These are phyloP conservation scores for Ramalina intermedia DNA, from an alignment of 495 filamentous ascomycete genomes.

Conservation along the genomic window DNA sequence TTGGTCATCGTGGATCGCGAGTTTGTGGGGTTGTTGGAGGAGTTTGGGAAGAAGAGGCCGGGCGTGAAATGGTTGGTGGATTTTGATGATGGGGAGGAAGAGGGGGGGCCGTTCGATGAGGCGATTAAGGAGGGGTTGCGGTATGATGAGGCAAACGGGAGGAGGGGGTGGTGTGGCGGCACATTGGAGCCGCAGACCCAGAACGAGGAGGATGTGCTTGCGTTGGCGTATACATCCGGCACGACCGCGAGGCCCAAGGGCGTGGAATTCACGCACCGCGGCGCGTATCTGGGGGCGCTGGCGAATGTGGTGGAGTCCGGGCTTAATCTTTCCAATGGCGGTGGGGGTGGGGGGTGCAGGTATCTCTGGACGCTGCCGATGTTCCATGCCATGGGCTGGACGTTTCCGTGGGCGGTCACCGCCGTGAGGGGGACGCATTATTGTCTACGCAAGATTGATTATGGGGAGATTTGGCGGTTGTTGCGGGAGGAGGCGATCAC, in stretches of 20 bases:
- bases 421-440: conserved; percentile 89
- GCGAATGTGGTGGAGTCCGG: conserved; percentile 82
- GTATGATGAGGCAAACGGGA: conserved; percentile 46
- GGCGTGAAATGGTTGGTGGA: conserved; percentile 61
- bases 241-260: conserved; percentile 90
- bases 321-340: conserved; percentile 42
- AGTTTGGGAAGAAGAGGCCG: conserved; percentile 43
- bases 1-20: conserved; percentile 80
- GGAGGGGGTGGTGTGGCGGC: conserved; percentile 64
- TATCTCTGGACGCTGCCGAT: conserved; percentile 92
- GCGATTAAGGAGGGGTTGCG: conserved; percentile 68
- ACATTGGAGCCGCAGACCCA: conserved; percentile 37
- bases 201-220: conserved; percentile 67
- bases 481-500: conserved; percentile 75
- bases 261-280: conserved; percentile 81
- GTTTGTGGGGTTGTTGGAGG: conserved; percentile 51
- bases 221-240: conserved; percentile 84
- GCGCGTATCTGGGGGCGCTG: conserved; percentile 69
- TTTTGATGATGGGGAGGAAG: conserved; percentile 68
- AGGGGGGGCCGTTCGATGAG: conserved; percentile 72
- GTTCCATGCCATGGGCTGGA: conserved; percentile 94
- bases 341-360: conserved; percentile 45
- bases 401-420: conserved; percentile 77
- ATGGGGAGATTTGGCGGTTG: conserved; percentile 77
- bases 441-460: conserved; percentile 89